These are phyloP conservation scores for Allomyces macrogynus DNA, from an alignment of 192 early-diverging fungal genomes.

Conservation along the genomic window DNA sequence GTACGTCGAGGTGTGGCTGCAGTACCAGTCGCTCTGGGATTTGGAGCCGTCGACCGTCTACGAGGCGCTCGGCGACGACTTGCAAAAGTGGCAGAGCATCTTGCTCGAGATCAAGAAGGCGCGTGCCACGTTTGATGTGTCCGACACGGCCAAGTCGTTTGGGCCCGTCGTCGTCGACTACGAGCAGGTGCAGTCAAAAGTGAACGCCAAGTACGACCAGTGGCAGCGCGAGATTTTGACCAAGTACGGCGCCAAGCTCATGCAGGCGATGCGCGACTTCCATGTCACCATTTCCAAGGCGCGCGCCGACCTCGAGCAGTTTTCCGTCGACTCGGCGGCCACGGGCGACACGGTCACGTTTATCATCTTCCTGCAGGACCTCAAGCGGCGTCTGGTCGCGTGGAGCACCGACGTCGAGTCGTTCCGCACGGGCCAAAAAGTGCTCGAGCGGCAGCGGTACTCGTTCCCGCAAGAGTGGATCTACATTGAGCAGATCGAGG, in stretches of 20 bases:
- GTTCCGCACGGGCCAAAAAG: conserved; percentile 78
- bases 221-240: conserved; percentile 95
- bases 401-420: conserved; percentile 67
- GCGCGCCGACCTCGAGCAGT: conserved; percentile 69
- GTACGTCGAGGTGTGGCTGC: conserved; percentile 88
- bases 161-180: conserved; percentile 80
- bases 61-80: conserved; percentile 62
- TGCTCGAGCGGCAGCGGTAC: conserved; percentile 79
- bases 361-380: conserved; percentile 87
- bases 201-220: conserved; percentile 88
- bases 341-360: conserved; percentile 84
- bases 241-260: conserved; percentile 67
- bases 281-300: conserved; percentile 51
- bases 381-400: conserved; percentile 55
- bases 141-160: conserved; percentile 70
- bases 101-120: conserved; percentile 86
- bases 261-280: conserved; percentile 60
- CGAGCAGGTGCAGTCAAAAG: conserved; percentile 94
- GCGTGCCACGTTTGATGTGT: conserved; percentile 88
- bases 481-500: conserved; percentile 82
- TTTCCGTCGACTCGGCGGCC: conserved; percentile 57
- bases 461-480: conserved; percentile 91
- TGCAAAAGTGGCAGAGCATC: conserved; percentile 80
- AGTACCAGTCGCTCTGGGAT: conserved; percentile 98
- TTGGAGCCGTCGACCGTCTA: conserved; percentile 71